Percentiles rank a stretch among this genome's conserved stretches.
phyloP scores from a whole-genome alignment of 106 monocot genomes.

The Dendrobium officinale region DNA sequence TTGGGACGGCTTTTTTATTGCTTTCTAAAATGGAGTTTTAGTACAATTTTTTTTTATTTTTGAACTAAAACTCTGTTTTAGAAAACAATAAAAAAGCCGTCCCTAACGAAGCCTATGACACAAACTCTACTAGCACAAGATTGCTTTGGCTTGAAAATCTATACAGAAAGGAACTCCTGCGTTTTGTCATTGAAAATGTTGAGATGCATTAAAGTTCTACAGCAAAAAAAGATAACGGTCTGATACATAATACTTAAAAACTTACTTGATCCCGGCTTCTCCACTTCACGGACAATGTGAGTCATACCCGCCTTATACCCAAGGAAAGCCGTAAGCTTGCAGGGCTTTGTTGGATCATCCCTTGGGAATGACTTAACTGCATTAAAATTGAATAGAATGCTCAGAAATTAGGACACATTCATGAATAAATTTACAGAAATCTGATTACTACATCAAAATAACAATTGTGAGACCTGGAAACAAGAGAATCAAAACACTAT shows the following conservation, averaged over 20 bases:
- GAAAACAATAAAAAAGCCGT: too few species aligned
- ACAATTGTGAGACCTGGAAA: not conserved
- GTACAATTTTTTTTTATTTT: too few species aligned
- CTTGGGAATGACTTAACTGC: conserved; percentile 87
- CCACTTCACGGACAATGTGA: conserved; percentile 82
- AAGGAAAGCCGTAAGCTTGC: conserved; percentile 64
- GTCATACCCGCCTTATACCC: conserved; percentile 95
- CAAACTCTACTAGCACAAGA: not conserved
- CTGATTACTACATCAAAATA: not conserved
- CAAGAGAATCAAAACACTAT: not conserved
- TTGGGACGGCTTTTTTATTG: too few species aligned
- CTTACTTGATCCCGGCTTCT: conserved; percentile 88
- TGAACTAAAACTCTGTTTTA: too few species aligned
- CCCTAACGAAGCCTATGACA: too few species aligned
- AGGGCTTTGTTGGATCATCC: conserved; percentile 56
- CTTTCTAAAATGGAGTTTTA: too few species aligned
- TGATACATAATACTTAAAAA: not conserved
- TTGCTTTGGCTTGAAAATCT: not conserved
- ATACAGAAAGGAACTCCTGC: not conserved
- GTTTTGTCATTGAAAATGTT: not conserved
- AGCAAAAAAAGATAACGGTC: not conserved
- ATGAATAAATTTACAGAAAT: not conserved
- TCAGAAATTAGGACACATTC: not conserved
- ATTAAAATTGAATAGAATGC: conserved; percentile 5
- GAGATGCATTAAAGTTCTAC: not conserved